Conservation (phyloP, 345 rosid genomes). For the Rhodamnia rubescens region DNA sequence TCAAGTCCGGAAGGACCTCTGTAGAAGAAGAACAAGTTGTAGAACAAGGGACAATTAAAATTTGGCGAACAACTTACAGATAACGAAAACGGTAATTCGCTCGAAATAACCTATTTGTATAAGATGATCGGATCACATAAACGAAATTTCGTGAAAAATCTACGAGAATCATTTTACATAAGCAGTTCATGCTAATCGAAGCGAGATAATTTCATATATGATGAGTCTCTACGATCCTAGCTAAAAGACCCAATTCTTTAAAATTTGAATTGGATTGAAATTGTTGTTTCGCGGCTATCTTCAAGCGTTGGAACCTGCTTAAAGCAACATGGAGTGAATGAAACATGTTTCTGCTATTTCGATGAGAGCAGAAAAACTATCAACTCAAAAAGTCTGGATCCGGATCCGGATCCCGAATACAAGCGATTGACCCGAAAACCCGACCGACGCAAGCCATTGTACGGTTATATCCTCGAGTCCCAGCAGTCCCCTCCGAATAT, state of each 20-base stretch:
- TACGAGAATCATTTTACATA: neutral
- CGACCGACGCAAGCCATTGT: neutral
- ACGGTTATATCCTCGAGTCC: neutral
- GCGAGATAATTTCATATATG: neutral
- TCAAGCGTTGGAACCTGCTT: neutral
- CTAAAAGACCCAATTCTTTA: neutral
- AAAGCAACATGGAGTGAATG: neutral
- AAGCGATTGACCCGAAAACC: neutral
- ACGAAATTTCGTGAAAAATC: neutral
- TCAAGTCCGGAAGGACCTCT: neutral
- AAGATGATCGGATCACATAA: too few species aligned
- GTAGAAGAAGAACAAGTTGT: neutral
- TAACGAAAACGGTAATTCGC: neutral
- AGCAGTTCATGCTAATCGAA: neutral
- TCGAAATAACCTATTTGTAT: neutral
- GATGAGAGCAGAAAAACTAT: neutral
- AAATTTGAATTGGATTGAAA: neutral
- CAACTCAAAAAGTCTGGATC: neutral
- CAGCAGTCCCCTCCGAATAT: neutral
- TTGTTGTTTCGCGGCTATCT: neutral
- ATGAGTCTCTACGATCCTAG: neutral
- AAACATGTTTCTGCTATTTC: neutral
- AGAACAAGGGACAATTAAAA: neutral
- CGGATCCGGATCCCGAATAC: neutral
- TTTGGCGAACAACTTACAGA: neutral